Base-by-base conservation (phyloP, 2,329 filamentous ascomycete species). In the Trichoderma koningii region DNA sequence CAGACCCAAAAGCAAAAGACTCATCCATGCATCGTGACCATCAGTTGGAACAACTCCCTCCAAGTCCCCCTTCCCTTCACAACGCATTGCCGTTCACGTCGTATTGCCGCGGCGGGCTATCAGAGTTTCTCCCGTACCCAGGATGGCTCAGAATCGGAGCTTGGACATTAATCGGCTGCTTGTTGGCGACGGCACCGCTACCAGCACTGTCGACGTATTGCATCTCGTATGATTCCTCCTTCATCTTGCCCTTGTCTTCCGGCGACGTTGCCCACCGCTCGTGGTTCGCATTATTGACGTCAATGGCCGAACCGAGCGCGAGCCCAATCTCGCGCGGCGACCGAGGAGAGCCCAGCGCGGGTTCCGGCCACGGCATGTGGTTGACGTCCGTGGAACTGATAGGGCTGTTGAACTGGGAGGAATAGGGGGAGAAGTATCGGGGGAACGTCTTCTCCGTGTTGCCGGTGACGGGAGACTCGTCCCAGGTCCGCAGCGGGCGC, bases 391-490 rank as follows among this genome's bases (percentile, higher is more conserved):
- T 75, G 0, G 76, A 81, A 61, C 78, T 83, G 66, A 85, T 78
- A 0, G 86, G 86, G 70, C 84, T 87, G 73, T 78, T 85, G 74
- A 82, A 87, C 66, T 86, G 83, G 47, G 84, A 86, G 21, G 78
- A 80, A 71, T 88, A 88, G 0, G 86, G 86, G 3, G 84, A 87
- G 68, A 86, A 81, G 74, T 87, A 85, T 7, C 78, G 80, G 1
- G 78, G 75, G 67, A 77, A 79, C 0, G 70, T 66, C 66, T 75
- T 75, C 52, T 81, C 78, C 1, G 78, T 77, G 50, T 72, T 72
- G 2, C 76, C 77, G 52, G 80, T 83, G 64, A 81, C 69, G 0
- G 80, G 85, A 28, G 81, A 85, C 85, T 85, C 82, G n/a, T 69
- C 63, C 56, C 65, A 67, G 42, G 62, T 65, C 9, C 66, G 61